Evolutionary conservation across 345 rosid species (phyloP), one percentile per base, ranked within the genome.

Genomic region (Triadica sebifera): DNA sequence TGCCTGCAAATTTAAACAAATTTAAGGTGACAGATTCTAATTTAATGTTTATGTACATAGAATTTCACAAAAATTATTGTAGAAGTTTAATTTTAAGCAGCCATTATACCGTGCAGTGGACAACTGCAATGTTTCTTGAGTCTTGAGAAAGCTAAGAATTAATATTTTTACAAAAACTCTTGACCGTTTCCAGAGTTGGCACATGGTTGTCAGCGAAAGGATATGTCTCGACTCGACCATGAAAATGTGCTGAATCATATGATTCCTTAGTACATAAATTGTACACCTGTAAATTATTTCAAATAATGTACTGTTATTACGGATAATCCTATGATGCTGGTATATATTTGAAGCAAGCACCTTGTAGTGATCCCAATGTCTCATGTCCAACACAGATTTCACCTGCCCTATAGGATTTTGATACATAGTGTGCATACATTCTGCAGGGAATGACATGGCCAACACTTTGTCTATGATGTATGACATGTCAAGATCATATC

Each of bases 361-460:
- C 98, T 91, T 91, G 81, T 92, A 94, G 60, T 94, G 93, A 19
- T 76, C 89, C 13, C 70, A 71, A 75, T 94, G 97, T 75, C 91
- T 81, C 97, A 87, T 86, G 76, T 92, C 97, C 59, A 94, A 86
- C 62, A 92, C 98, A 34, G 93, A 87, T 83, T 89, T 89, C 75
- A 94, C 98, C 87, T 94, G 97, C 97, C 98, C 92, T 15, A 94
- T 85, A 67, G 98, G 98, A 76, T 94, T 94, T 25, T 97, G 86
- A 68, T 92, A 91, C 82, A 94, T 80, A 0, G 97, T 93, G 49
- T 91, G 81, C 97, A 94, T 89, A 37, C 88, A 85, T 79, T 94
- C 93, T 1, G 97, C 92, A 13, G 97, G 98, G 74, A 94, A 92
- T 0, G 97, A 92, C 97, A 94, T 94, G 8, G 97, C 97, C 68